phyloP scores from a whole-genome alignment of 2,329 filamentous ascomycete genomes.

The Colletotrichum melonis region DNA sequence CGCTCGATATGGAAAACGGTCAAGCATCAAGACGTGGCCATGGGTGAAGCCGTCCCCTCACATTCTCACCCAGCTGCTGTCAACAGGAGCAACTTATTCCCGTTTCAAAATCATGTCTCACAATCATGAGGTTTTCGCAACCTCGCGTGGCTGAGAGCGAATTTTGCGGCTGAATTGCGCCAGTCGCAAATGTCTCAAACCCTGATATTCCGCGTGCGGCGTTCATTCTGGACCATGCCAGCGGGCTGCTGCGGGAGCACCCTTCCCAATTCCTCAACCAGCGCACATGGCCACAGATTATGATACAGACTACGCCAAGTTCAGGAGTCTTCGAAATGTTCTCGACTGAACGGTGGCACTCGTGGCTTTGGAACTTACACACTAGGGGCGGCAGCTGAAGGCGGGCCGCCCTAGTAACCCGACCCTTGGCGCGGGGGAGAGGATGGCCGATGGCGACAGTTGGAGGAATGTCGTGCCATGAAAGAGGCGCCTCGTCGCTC shows the following conservation, averaged over 20 bases:
- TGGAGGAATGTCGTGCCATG: neutral
- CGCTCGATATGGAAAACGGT: accelerated
- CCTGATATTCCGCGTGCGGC: neutral
- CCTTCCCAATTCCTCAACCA: neutral
- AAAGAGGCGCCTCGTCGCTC: neutral
- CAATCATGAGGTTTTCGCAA: neutral
- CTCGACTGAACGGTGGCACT: neutral
- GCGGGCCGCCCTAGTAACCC: neutral
- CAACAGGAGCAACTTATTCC: neutral
- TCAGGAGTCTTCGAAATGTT: neutral
- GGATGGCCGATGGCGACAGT: neutral
- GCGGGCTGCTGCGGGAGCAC: neutral
- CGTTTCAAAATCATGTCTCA: neutral
- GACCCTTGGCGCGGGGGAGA: too few relatives aligned
- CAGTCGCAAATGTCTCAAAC: neutral
- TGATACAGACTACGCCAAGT: too few relatives aligned
- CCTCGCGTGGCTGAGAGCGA: neutral
- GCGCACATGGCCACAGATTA: neutral
- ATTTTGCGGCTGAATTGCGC: neutral
- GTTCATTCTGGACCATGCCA: neutral
- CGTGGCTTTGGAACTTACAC: neutral
- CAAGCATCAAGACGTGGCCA: neutral
- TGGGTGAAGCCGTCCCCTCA: neutral
- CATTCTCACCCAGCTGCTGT: neutral
- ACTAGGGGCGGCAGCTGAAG: neutral